Evolutionary conservation across 805 yeast genomes (phyloP).

Genomic region (Ogataea pilisensis): DNA sequence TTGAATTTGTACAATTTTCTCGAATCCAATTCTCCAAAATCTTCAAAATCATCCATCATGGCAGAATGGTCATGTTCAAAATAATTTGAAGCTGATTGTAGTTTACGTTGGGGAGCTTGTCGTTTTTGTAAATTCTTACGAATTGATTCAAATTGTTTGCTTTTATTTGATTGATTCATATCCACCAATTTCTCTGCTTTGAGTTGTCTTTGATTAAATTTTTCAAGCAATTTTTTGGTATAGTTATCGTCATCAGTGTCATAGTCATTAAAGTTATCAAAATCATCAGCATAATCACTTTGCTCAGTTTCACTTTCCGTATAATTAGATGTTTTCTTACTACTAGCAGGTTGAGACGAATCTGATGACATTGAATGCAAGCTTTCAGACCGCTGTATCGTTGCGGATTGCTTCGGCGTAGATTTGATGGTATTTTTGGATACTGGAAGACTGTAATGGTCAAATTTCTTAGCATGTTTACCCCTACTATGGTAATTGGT

Average conservation of each 20-base stretch:
- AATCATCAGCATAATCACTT: constrained; percentile 30
- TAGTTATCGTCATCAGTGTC: constrained; percentile 5
- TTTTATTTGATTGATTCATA: constrained; percentile 4
- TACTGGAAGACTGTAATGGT: constrained; percentile 7
- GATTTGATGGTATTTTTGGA: constrained; percentile 14
- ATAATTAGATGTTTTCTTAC: constrained; percentile 13
- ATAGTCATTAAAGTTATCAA: constrained; percentile 16
- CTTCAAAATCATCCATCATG: constrained; percentile 26
- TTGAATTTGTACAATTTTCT: constrained; percentile 20
- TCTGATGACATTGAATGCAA: constrained; percentile 22
- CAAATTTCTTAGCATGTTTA: not conserved
- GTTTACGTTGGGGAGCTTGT: not conserved
- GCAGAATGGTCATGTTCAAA: constrained; percentile 23
- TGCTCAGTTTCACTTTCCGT: constrained; percentile 30
- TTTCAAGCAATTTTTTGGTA: constrained; percentile 6
- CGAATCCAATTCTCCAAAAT: constrained; percentile 21
- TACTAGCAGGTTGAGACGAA: constrained; percentile 17
- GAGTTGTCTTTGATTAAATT: constrained; percentile 16
- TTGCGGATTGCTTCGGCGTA: constrained; percentile 4
- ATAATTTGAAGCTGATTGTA: constrained; percentile 3
- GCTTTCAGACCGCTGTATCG: constrained; percentile 19
- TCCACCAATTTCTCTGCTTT: constrained; percentile 18
- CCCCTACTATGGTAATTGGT: not conserved
- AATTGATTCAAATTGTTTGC: constrained; percentile 8
- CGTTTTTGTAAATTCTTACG: constrained; percentile 6